Percentiles rank a stretch among this genome's conserved stretches.
Conservation (phyloP, 805 yeast species). For the Saccharomycopsis selenospora region DNA sequence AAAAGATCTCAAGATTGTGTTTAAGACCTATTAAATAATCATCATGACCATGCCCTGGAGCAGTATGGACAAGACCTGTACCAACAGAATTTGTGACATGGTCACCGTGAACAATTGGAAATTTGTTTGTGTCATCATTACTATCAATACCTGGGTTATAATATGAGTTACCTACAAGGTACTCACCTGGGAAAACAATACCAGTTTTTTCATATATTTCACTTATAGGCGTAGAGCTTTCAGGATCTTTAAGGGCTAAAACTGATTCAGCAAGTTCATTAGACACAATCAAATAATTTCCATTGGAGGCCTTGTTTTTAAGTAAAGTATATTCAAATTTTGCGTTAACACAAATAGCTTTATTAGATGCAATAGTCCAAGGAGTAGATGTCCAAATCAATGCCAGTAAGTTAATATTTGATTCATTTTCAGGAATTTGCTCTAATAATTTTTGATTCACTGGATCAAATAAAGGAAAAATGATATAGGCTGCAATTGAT, state of each 20-base stretch:
- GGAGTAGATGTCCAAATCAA: slow-evolving; percentile 98
- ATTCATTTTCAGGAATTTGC: not conserved
- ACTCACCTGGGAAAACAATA: slow-evolving; percentile 34
- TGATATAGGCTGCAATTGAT: slow-evolving; percentile 62
- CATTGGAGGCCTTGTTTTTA: slow-evolving; percentile 24
- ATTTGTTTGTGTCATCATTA: slow-evolving; percentile 22
- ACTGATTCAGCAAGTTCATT: slow-evolving; percentile 38
- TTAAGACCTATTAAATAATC: slow-evolving; percentile 69
- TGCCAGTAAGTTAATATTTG: slow-evolving; percentile 27
- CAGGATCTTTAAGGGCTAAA: slow-evolving; percentile 27
- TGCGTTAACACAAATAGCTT: slow-evolving; percentile 69
- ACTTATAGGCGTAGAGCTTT: slow-evolving; percentile 9
- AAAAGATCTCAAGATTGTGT: slow-evolving; percentile 50
- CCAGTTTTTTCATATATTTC: slow-evolving; percentile 21
- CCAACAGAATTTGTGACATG: slow-evolving; percentile 82
- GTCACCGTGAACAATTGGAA: slow-evolving; percentile 67
- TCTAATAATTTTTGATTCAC: slow-evolving; percentile 21
- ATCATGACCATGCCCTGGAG: slow-evolving; percentile 97
- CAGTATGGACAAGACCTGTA: slow-evolving; percentile 93
- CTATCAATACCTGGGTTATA: slow-evolving; percentile 44
- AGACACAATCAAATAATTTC: slow-evolving; percentile 52
- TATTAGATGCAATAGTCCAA: slow-evolving; percentile 90
- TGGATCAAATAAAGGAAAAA: slow-evolving; percentile 45
- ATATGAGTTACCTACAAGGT: slow-evolving; percentile 40
- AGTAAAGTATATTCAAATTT: slow-evolving; percentile 51